Conservation (phyloP, 129 eudicot species). For the Tagetes patula region DNA sequence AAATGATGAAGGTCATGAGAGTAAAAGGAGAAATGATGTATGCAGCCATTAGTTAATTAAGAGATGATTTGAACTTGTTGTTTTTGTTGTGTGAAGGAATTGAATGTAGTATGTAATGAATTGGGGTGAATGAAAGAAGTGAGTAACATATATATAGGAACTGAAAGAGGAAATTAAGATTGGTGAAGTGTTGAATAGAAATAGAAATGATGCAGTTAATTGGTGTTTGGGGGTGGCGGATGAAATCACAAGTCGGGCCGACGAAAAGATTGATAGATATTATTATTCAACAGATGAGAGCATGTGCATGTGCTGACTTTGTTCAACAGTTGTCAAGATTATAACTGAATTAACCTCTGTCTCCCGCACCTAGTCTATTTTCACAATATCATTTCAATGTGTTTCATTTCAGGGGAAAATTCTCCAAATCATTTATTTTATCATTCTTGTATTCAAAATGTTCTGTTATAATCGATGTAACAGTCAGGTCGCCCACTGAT, state of each 20-base stretch:
- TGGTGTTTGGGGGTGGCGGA: constrained; percentile 14
- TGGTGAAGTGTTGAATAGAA: background rate
- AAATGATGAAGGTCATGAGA: constrained; percentile 15
- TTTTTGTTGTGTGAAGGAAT: background rate
- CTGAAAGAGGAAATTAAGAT: background rate
- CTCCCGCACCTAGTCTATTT: background rate
- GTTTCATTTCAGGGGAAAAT: background rate
- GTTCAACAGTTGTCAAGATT: constrained; percentile 17
- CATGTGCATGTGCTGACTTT: background rate
- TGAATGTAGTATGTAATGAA: background rate
- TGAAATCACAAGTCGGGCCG: constrained; percentile 32
- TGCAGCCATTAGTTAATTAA: too few species aligned
- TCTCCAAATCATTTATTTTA: too few species aligned
- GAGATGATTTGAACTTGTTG: background rate
- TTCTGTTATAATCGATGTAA: too few species aligned
- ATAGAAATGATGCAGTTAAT: background rate
- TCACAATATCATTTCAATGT: background rate
- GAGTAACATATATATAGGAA: background rate
- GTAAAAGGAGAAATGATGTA: background rate
- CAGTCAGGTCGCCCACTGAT: too few species aligned
- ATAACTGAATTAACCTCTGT: background rate
- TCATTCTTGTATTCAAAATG: too few species aligned
- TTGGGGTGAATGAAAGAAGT: background rate
- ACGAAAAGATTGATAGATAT: constrained; percentile 22
- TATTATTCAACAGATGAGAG: constrained; percentile 3